Evolutionary conservation across 805 yeast genomes (phyloP), one percentile per base, ranked within the genome.

Genomic region (Cyberlindnera xishuangbannaensis): DNA sequence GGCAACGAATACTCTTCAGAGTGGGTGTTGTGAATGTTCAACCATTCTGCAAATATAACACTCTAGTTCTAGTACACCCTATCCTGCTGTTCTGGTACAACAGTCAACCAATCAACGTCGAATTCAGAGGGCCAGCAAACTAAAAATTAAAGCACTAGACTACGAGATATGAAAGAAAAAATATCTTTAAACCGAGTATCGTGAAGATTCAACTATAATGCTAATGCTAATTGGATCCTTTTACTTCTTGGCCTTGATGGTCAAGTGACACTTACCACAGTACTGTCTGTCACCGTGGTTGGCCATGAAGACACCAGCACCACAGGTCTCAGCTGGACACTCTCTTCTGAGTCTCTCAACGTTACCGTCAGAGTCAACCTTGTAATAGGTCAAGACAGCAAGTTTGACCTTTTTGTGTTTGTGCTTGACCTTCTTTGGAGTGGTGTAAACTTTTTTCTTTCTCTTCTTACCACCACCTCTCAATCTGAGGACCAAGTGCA

Each of bases 401-500:
- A 92, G 79, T 84, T 92, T 92, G 73, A 84, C 85, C 80, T 90
- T 92, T 85, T 84, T 92, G 83, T 86, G 96, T 83, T 87, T 88
- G 94, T 92, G 97, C 76, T 74, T 85, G 76, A 92, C 85, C 83
- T 88, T 94, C 88, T 92, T 92, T 78, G 98, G 98, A 66, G 97
- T 90, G 76, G 97, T 90, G 90, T 90, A 92, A 67, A 87, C 97
- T 95, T 90, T 90, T 96, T 92, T 92, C 92, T 92, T 92, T 82
- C 95, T 90, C 92, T 92, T 92, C 85, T 88, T 92, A 78, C 95
- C 95, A 73, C 95, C 96, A 76, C 97, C 97, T 76, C 97, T 85
- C 67, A 90, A 83, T 78, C 97, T 87, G 52, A 90, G 74, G 50
- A 90, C 97, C 73, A 90, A 79, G 69, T 90, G 96, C 36, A 88